Evolutionary conservation across 129 eudicot genomes (phyloP), one percentile per base, ranked within the genome.

Genomic region (Chrysanthemum makinoi): DNA sequence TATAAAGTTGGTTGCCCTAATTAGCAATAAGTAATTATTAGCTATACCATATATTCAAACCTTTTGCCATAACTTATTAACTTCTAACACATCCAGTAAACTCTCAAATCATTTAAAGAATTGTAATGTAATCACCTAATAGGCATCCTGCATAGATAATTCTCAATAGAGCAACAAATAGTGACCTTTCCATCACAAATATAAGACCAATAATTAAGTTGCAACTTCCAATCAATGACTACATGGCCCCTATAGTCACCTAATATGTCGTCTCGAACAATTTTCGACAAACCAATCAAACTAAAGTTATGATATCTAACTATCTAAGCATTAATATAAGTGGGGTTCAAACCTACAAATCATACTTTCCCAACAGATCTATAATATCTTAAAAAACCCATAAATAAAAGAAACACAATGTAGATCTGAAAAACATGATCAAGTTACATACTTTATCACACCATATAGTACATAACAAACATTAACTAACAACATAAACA

Each of bases 341-440:
- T 59, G 51, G n/a, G 30, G 15, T 76, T 50, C 55, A 30, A 74
- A 69, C 9, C 61, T 76, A 51, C 52, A 75, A 57, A 43, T 16
- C 33, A 26, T 50, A 8, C 3, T 12, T 17, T 50, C 3, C 26
- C 70, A 10, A 71, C 77, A 71, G 82, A 78, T 78, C 73, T 64
- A 22, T 30, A 20, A 69, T 20, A 35, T n/a, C 10, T 62, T 35
- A 44, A 30, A 46, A 12, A 43, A 11, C 26, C 13, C 33, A 67
- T 46, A 16, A 19, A 56, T 56, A n/a, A 14, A 62, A 22, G 14
- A 63, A 65, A 33, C 26, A 77, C 61, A 70, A 72, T 78, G 73
- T 71, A 78, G 82, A 78, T 78, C 82, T 78, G 62, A 72, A 78
- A 77, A 50, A 16, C 54, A 70, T 64, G 55, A 56, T 28, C 47